Base-by-base conservation (phyloP, 1,284 basidiomycete genomes). In the Ganoderma lucidum region DNA sequence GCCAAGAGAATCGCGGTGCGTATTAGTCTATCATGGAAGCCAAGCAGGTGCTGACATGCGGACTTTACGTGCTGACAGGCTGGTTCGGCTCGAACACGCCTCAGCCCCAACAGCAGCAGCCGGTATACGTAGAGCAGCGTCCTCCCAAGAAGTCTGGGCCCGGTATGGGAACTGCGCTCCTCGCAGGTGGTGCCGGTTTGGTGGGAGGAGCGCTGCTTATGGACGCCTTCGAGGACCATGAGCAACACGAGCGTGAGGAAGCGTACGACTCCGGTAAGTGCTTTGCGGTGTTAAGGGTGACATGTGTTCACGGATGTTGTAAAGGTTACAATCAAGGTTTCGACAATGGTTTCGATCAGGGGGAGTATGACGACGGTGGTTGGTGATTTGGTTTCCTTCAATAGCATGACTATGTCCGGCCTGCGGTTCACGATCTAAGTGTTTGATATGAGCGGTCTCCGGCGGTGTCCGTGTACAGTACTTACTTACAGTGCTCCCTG, bases 191-290 rank as follows among this genome's bases (percentile, higher is more conserved):
- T 73, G 90, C 82, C 28, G 90, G 90, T 73, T 75, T 92, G 19
- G 75, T 90, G 30, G 90, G 86, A 59, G 90, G 91, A 71, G 81
- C 81, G 3, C 75, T 92, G 61, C 74, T 91, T 41, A 84, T 75
- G 61, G 83, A 88, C 55, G 87, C 85, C 1, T 68, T 89, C 44
- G 86, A 87, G 59, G 78, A 84, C 73, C 80, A 86, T 65, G 73
- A 86, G 39, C 80, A 83, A 0, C 62, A 74, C 42, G 83, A 81
- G 62, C 77, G 79, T 55, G 74, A 81, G 9, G 66, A 79, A 1
- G 84, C 80, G 2, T 87, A 79, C 66, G 74, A 84, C 0, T 72
- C 82, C 28, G 85, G 85, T 83, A 45, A 59, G 80, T 75, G 28
- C 41, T 37, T n/a, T 65, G 30, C n/a, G 28, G 35, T 44, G 14